Evolutionary conservation across 306 rosid genomes (phyloP), one percentile per base, ranked within the genome.

Genomic region (Corylus avellana): DNA sequence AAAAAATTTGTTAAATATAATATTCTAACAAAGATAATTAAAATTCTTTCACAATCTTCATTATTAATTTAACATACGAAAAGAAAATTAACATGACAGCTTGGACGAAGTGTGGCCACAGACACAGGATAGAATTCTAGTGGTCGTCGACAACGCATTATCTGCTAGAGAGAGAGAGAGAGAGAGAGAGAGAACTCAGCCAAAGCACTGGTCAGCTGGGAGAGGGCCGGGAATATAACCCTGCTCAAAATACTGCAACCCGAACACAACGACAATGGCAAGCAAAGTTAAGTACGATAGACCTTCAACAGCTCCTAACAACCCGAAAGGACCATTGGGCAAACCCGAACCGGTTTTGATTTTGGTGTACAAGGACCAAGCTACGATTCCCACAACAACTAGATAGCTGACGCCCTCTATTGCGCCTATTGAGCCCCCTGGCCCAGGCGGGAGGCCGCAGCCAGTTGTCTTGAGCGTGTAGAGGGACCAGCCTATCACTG

Each of bases 361-460:
- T 70, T 95, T 95, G 11, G 93, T 88, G 84, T 93, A 95, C 78
- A 87, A 25, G 2, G 98, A 93, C 97, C 97, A 95, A 46, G 39
- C 98, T 75, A 93, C 94, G 25, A 95, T 93, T n/a, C 89, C 97
- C 81, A 89, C 82, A 59, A 89, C 93, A 0, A 78, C 87, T 4
- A 95, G 76, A 78, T 92, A 95, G 86, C 96, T 94, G n/a, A 94
- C 91, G 1, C 98, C 98, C 14, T 94, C 97, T 6, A 92, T 72
- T 4, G 97, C 97, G 14, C 98, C 98, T 5, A 94, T 83, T 8
- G 97, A 90, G 14, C 98, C 99, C 16, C 88, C 96, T 1, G 97
- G 99, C 11, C 99, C 99, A 0, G 99, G 99, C 0, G 98, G 98
- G 13, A 94, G 83, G 6, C 98, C 98, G 5, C 98, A 94, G 0